Percentiles rank a stretch among this genome's conserved stretches.
Conservation (phyloP, 164 flowering plant genomes). For the Nymphaea thermarum region DNA sequence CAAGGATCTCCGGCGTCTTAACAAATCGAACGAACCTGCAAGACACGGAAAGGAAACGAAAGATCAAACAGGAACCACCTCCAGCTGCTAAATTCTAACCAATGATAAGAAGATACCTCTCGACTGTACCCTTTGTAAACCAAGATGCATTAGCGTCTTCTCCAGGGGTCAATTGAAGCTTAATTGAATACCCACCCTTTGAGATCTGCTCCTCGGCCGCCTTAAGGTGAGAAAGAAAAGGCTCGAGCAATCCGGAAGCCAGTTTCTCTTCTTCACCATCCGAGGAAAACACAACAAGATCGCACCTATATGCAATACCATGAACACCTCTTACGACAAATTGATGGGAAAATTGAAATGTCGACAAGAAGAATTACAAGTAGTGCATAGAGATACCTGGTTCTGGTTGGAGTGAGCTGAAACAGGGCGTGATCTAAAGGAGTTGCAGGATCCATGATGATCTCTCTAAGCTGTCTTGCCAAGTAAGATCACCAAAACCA, state of each 20-base stretch:
- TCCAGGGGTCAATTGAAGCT: slow-evolving; percentile 20
- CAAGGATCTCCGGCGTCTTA: slow-evolving; percentile 77
- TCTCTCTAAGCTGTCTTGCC: too few relatives aligned
- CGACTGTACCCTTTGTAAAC: slow-evolving; percentile 77
- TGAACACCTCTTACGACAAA: not conserved
- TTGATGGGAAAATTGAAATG: not conserved
- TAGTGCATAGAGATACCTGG: slow-evolving; percentile 32
- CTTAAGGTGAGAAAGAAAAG: slow-evolving; percentile 54
- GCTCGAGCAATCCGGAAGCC: slow-evolving; percentile 71
- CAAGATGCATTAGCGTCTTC: slow-evolving; percentile 25
- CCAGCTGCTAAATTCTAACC: not conserved
- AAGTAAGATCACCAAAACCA: too few relatives aligned
- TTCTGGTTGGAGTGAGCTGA: slow-evolving; percentile 88
- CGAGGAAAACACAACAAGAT: slow-evolving; percentile 48
- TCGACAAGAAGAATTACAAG: not conserved
- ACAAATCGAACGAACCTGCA: slow-evolving; percentile 85
- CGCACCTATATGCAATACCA: slow-evolving; percentile 40
- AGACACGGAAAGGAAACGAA: slow-evolving; percentile 1
- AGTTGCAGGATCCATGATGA: slow-evolving; percentile 26
- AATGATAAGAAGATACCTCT: slow-evolving; percentile 29
- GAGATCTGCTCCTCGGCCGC: slow-evolving; percentile 67
- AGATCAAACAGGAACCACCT: not conserved
- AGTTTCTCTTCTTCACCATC: slow-evolving; percentile 51
- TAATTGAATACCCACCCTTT: slow-evolving; percentile 82
- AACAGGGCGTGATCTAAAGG: slow-evolving; percentile 54